Base-by-base conservation (phyloP, 2,329 filamentous ascomycete species). In the Neonectria faginata region DNA sequence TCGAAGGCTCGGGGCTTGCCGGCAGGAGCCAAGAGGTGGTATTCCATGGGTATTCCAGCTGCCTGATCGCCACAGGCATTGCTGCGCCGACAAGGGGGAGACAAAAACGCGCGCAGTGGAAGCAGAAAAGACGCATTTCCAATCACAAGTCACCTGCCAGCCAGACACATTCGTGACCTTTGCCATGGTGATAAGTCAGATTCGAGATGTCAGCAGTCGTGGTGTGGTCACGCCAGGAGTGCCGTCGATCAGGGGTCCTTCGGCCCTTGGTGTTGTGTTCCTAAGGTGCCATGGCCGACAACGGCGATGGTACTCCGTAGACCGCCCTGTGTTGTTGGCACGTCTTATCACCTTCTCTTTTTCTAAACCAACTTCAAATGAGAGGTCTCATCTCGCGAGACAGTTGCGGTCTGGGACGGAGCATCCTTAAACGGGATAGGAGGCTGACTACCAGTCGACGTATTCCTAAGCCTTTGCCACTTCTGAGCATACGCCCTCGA, bases 401-500 rank as follows among this genome's bases (percentile, higher is more conserved):
- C 47, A 67, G 58, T 59, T 47, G 55, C 64, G 47, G 51, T 51
- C 54, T 64, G 63, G 59, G 69, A 60, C 60, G 55, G 51, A 52
- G 58, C 45, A 44, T 57, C 14, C 61, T 52, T 33, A 64, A 66
- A 61, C 27, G 7, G 36, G 59, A 57, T 44, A 25, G 20, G 51
- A 27, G n/a, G n/a, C n/a, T 41, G 56, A 39, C 51, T 60, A 25
- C 25, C 25, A 25, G 29, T 55, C 51, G 65, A 62, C 42, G 36
- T 20, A 29, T 52, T 68, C 52, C 56, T 54, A 29, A 58, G 60
- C 47, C 60, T 65, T 68, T 73, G 68, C 70, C 70, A 73, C 68
- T 60, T 67, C 62, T 57, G 61, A 59, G 59, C 63, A 53, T 55
- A 64, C 51, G 51, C 41, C 47, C 48, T 44, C 33, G 52, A 70